phyloP scores from a whole-genome alignment of 2,329 filamentous ascomycete species.

The Xylaria sp. region DNA sequence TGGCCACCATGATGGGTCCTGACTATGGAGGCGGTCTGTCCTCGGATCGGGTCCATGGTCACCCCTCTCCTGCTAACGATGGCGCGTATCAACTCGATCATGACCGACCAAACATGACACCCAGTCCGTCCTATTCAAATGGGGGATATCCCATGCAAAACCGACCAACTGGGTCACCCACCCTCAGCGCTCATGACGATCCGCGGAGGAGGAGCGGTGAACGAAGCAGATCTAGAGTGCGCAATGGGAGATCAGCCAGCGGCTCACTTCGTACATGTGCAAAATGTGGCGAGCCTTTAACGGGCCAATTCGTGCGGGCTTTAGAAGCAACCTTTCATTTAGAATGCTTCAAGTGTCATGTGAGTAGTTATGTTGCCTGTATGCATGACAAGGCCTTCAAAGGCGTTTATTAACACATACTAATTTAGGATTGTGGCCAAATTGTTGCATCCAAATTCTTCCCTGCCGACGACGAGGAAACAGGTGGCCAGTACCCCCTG shows the following conservation, averaged over 20 bases:
- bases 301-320: conserved; percentile 95
- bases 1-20: conserved; percentile 50
- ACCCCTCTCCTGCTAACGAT: conserved; percentile 46
- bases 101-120: conserved; percentile 50
- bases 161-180: conserved; percentile 52
- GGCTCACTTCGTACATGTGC: conserved; percentile 76
- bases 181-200: conserved; percentile 55
- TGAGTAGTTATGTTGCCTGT: conserved; percentile 61
- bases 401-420: conserved; percentile 28
- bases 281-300: conserved; percentile 88
- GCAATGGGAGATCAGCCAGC: conserved; percentile 66
- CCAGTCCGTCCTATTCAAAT: conserved; percentile 49
- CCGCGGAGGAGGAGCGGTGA: conserved; percentile 65
- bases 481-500: conserved; percentile 87
- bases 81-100: conserved; percentile 49
- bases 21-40: conserved; percentile 52
- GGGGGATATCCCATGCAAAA: conserved; percentile 46
- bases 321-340: conserved; percentile 94
- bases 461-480: conserved; percentile 90
- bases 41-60: conserved; percentile 49
- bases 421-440: conserved; percentile 86
- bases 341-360: conserved; percentile 97
- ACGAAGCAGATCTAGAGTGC: conserved; percentile 66
- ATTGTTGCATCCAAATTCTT: conserved; percentile 99
- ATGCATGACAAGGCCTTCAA: conserved; percentile 1